Conservation (phyloP, 2,329 filamentous ascomycete species). For the Corinectria fuckeliana region DNA sequence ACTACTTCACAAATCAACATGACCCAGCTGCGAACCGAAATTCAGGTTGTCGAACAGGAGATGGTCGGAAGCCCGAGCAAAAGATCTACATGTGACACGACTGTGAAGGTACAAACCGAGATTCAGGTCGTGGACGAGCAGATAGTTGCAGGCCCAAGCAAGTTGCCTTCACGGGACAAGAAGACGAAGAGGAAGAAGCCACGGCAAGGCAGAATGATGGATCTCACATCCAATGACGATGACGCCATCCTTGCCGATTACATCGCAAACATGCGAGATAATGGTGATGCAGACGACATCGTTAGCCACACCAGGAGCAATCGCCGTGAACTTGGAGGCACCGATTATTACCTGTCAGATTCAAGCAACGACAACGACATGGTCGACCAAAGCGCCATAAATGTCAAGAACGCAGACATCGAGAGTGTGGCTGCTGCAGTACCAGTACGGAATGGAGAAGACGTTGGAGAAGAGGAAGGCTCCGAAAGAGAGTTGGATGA, state of each 20-base stretch:
- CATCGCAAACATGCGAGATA: slow-evolving; percentile 67
- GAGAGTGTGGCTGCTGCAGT: neutral
- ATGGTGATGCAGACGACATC: slow-evolving; percentile 64
- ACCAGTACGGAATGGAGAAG: neutral
- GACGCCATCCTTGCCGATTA: slow-evolving; percentile 72
- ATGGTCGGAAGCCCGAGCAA: slow-evolving; percentile 5
- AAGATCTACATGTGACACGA: slow-evolving; percentile 5
- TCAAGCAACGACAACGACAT: neutral
- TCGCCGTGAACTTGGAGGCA: slow-evolving; percentile 38
- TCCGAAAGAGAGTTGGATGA: slow-evolving; percentile 35
- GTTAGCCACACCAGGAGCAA: slow-evolving; percentile 66
- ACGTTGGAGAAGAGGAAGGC: neutral
- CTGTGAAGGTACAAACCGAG: slow-evolving; percentile 12
- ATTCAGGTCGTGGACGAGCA: slow-evolving; percentile 40
- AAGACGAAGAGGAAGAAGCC: slow-evolving; percentile 27
- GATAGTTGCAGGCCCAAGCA: slow-evolving; percentile 15
- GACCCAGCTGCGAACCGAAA: slow-evolving; percentile 42
- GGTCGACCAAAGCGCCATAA: neutral
- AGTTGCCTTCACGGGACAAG: slow-evolving; percentile 3
- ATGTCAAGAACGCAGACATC: neutral
- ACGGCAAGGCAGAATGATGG: slow-evolving; percentile 28
- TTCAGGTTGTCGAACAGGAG: slow-evolving; percentile 43
- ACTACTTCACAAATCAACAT: slow-evolving; percentile 27
- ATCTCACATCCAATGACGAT: slow-evolving; percentile 40
- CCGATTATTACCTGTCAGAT: slow-evolving; percentile 27